Evolutionary conservation across 75 land plant genomes (phyloP), one percentile per base, ranked within the genome.

Genomic region (Pinus taeda): DNA sequence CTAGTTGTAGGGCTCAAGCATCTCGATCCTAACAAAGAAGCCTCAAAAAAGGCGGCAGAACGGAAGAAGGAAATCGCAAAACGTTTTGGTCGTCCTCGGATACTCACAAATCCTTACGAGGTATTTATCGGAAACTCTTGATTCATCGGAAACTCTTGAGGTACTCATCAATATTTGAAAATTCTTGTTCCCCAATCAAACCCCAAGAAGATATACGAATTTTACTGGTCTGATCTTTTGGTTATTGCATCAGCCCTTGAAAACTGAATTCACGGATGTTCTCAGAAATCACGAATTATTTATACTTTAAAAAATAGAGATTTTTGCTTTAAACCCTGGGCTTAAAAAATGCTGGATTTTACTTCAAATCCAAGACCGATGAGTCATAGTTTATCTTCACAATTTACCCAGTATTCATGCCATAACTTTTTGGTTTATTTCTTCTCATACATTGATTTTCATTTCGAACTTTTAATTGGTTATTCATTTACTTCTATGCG

Each of bases 41-140:
- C 93, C 77, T 71, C 84, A 67, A 93, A 90, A 80, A 96, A 92
- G 69, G 98, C 98, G 20, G 76, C 84, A 18, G 90, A 96, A 81
- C 94, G 87, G 12, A 96, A 96, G 97, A 96, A 93, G 86, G 94
- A 93, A 79, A 88, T 96, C 58, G 83, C 94, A 77, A 96, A 93
- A 81, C 98, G 97, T 12, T 84, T 93, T n/a, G 97, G 97, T 45
- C 94, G 98, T 0, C 96, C 97, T 60, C 87, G 92, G 36, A 59
- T 93, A 18, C 75, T 91, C 9, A 96, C 98, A 37, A 88, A 88
- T 79, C 87, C 83, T 15, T 96, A 96, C 81, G 97, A 93, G 98
- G 98, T 93, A 3, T 39, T 53, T 22, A 75, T 91, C 11, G 94
- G 97, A 37, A 89, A 88, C 79, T 85, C 83, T 7, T 78, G 97